Evolutionary conservation across 129 eudicot genomes (phyloP).

Genomic region (Flaveria bidentis): DNA sequence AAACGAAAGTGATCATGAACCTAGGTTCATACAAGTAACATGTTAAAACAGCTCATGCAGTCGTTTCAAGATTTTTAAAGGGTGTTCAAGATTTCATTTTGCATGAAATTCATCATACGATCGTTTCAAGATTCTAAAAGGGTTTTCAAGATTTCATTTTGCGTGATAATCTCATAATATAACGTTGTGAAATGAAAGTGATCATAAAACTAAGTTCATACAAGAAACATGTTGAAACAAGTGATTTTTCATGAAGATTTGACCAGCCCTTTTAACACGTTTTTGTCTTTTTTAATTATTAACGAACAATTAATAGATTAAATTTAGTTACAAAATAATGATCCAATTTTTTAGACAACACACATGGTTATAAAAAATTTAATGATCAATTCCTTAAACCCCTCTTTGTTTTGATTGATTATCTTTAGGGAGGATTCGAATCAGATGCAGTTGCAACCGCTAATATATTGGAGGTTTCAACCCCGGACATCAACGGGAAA

Average conservation of each 20-base stretch:
- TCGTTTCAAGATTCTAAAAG: no score
- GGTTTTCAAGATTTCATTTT: no score
- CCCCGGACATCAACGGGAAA: constrained; percentile 63
- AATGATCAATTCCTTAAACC: neutral
- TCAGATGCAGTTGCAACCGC: constrained; percentile 88
- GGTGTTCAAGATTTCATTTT: neutral
- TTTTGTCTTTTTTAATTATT: no score
- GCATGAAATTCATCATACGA: no score
- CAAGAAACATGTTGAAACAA: neutral
- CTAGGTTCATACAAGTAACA: neutral
- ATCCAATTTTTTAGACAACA: no score
- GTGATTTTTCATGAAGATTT: no score
- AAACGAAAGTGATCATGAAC: neutral
- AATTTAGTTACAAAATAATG: no score
- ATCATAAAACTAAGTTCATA: neutral
- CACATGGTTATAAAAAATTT: no score
- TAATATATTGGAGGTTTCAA: constrained; percentile 72
- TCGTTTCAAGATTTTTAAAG: neutral
- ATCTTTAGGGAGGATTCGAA: constrained; percentile 88
- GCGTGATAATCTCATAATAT: no score
- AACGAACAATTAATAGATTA: no score
- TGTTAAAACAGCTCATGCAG: no score
- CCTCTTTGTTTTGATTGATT: neutral
- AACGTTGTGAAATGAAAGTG: neutral
- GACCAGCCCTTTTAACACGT: no score